Base-by-base conservation (phyloP, 2,329 filamentous ascomycete genomes). In the Cytospora leucostoma region DNA sequence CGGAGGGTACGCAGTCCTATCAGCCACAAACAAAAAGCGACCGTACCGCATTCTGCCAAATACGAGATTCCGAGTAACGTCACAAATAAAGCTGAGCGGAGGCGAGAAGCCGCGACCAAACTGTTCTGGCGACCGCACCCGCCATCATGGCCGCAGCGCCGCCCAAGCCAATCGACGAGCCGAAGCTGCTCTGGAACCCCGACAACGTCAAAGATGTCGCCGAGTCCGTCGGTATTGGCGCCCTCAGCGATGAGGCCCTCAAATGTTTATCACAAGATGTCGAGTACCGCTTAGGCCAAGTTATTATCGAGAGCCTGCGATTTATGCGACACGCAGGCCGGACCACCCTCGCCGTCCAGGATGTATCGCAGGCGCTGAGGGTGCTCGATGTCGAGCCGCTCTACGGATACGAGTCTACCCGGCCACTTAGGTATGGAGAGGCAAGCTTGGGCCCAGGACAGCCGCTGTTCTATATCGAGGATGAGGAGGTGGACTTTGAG, bases 401-500 rank as follows among this genome's bases (percentile, higher is more conserved):
- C 1, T 97, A 97, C 73, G 95, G 95, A 21, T 99, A 99, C 78
- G 94, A 98, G 73, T 93, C 93, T 38, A 95, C 92, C 50, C 84
- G 94, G 58, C 92, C 93, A 33, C 79, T 99, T 70, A 86, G 91
- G 61, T 99, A 96, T 73, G 95, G 95, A 58, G 95, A 99, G 77
- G 95, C 95, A 3, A 96, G 91, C 63, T 80, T 99, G 65, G 95
- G 95, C 0, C 93, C 93, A 15, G 93, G 94, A 11, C 95, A 99
- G 77, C 93, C 94, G 59, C 80, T 99, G 27, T 99, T 94, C 77
- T 99, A 99, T 74, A 90, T 99, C 44, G 95, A 99, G 73, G 95
- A 99, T 74, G 95, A 99, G 73, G 95, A 99, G 80, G 89, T 98
- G 61, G 95, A 99, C 76, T 98, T 99, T 73, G 95, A 99, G 80